Base-by-base conservation (phyloP, 1,284 basidiomycete genomes). In the Irpex sp. region DNA sequence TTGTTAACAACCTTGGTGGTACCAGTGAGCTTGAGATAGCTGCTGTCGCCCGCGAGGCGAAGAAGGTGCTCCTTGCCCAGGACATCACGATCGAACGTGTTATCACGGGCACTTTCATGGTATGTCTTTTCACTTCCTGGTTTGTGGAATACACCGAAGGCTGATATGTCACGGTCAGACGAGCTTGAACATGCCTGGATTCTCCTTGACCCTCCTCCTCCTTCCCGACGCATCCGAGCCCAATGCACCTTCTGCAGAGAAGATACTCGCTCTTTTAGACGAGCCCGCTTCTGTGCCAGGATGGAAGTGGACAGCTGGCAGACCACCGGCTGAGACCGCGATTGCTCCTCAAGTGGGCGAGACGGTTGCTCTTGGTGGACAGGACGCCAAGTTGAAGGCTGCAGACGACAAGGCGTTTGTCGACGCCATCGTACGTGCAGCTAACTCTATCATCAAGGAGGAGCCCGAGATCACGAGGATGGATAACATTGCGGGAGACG, bases 101-200 rank as follows among this genome's bases (percentile, higher is more conserved):
- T 53, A 72, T 95, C 11, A 81, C 86, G 21, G 94, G 94, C 15
- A 90, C 89, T 13, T 94, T 91, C 76, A 95, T 96, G 93, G 92
- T 89, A 63, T 47, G 79, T 72, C n/a, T 35, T 19, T 37, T 56
- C 39, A 51, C 43, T 13, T 57, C 17, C 63, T 31, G 54, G 2
- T 37, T 31, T 9, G 26, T 26, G 4, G 26, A 4, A 26, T 11
- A 11, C 3, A 7, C 3, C 31, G 54, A 56, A 15, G 60, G 37
- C 61, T 68, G 7, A 46, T 1, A 54, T 9, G 58, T 17, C 9
- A 8, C 1, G 67, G 21, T 26, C 19, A 93, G 91, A 93, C 94
- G 21, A 95, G 93, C 61, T 82, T 98, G 66, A 94, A 95, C 77
- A 95, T 97, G 91, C 93, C 95, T 36, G 95, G 96, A 1, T 96